Base-by-base conservation (phyloP, 768 basidiomycete genomes). In the Sistotremastrum suecicum region DNA sequence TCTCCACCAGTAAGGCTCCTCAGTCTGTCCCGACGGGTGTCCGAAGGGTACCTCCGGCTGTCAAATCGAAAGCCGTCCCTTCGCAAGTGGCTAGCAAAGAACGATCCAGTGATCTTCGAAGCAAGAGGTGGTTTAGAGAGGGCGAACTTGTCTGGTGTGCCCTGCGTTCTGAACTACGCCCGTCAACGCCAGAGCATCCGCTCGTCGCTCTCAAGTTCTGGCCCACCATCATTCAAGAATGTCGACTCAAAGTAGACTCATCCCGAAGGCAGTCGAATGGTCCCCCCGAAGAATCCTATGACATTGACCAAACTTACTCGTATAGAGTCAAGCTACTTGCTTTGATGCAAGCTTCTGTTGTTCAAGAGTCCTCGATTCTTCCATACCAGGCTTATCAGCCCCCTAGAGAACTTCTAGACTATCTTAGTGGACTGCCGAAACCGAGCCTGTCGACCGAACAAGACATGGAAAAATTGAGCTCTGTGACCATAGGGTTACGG, bases 301-400 rank as follows among this genome's bases (percentile, higher is more conserved):
- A 12, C 20, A 45, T 37, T 28, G 44, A 45, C 36, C 28, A 37
- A 32, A 12, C 39, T 7, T 37, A 41, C 34, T n/a, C 39, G 5
- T 89, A 88, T 63, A 78, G 74, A 54, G 66, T 87, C 45, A 76
- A 78, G 53, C 64, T 89, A 9, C 66, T 87, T 12, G 80, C 70
- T 30, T 66, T 81, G 34, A 65, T 68, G 2, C 67, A 67, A 45
- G 62, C 69, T 6, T 66, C 68, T 45, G 57, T 66, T 48, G 60
- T 78, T 34, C 62, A 66, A 5, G 83, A 80, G 50, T 63, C 69
- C 10, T 66, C 70, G 45, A 71, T 86, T 3, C 66, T 89, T 4
- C 86, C 86, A 30, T 88, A 88, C 54, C 81, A 81, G 54, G 78
- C 80, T 2, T 71, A 83, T 49, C 63, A 69, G 4, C 77, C 77